Conservation (phyloP, 1,284 basidiomycete species). For the Inonotus obliquus region DNA sequence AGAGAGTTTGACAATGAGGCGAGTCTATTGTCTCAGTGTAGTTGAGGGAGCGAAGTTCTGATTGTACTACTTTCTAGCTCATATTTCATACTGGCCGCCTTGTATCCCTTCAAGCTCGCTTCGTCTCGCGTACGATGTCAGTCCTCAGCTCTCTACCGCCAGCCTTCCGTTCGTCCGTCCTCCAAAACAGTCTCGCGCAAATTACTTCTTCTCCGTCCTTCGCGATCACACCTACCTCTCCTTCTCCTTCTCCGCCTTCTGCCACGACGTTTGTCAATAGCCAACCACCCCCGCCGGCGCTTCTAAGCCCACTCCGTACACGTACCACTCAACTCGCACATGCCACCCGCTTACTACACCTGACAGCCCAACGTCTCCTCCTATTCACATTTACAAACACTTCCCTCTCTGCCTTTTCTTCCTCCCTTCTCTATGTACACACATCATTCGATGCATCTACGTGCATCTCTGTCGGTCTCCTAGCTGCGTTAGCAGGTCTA, state of each 20-base stretch:
- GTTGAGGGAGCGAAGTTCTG: not conserved
- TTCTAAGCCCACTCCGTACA: conserved; percentile 51
- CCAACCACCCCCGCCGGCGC: conserved; percentile 39
- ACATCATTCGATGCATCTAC: conserved; percentile 49
- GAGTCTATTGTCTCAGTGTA: conserved; percentile 19
- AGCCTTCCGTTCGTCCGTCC: conserved; percentile 56
- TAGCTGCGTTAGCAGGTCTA: conserved; percentile 50
- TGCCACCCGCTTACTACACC: conserved; percentile 61
- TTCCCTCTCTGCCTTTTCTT: conserved; percentile 37
- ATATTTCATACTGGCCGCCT: conserved; percentile 67
- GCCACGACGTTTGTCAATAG: conserved; percentile 46
- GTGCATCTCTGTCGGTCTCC: conserved; percentile 55
- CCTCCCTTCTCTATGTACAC: conserved; percentile 37
- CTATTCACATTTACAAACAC: conserved; percentile 36
- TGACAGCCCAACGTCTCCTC: conserved; percentile 59
- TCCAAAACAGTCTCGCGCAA: conserved; percentile 65
- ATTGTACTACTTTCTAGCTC: conserved; percentile 43
- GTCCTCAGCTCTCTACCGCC: conserved; percentile 39
- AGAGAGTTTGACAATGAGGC: conserved; percentile 59
- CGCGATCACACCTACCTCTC: conserved; percentile 41
- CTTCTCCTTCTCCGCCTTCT: conserved; percentile 34
- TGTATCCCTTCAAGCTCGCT: conserved; percentile 45
- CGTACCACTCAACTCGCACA: conserved; percentile 58
- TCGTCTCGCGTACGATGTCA: conserved; percentile 40
- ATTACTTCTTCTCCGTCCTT: conserved; percentile 45